Evolutionary conservation across 208 protist genomes (phyloP).

Genomic region (Leptomonas pyrrhocoris): DNA sequence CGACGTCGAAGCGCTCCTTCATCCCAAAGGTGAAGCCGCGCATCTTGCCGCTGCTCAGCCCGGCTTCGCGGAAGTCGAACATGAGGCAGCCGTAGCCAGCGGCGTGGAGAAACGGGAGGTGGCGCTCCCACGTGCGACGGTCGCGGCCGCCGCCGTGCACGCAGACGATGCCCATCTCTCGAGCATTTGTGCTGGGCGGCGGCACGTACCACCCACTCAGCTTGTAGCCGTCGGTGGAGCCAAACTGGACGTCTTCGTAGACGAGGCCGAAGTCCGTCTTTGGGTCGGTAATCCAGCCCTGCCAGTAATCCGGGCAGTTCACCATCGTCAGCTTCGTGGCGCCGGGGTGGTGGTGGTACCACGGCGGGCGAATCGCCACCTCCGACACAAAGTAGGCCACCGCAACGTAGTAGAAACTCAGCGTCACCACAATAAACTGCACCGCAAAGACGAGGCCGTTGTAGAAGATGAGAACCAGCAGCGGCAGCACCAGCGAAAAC

Average conservation of each 20-base stretch:
- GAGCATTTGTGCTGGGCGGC: constrained; percentile 25
- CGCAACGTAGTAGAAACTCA: constrained; percentile 79
- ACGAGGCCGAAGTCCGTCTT: constrained; percentile 77
- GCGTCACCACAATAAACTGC: constrained; percentile 60
- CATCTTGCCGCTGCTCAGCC: constrained; percentile 82
- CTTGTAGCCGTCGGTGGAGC: constrained; percentile 68
- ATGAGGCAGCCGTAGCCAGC: constrained; percentile 83
- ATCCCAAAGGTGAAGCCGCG: constrained; percentile 91
- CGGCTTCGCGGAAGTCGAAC: constrained; percentile 93
- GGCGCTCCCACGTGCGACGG: constrained; percentile 87
- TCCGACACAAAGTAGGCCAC: constrained; percentile 92
- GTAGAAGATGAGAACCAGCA: constrained; percentile 81
- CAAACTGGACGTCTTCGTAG: constrained; percentile 85
- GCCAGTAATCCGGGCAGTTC: constrained; percentile 88
- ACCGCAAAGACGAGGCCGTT: constrained; percentile 75
- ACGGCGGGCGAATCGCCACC: constrained; percentile 85
- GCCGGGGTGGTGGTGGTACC: constrained; percentile 86
- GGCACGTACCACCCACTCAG: constrained; percentile 90
- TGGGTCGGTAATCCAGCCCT: constrained; percentile 84
- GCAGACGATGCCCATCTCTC: constrained; percentile 75
- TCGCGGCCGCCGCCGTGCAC: constrained; percentile 93
- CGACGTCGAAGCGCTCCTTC: constrained; percentile 88
- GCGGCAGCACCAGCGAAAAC: constrained; percentile 62
- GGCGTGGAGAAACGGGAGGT: constrained; percentile 86
- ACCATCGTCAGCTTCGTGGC: constrained; percentile 56